Conservation (phyloP, 2,329 filamentous ascomycete genomes). For the Claviceps sp. region DNA sequence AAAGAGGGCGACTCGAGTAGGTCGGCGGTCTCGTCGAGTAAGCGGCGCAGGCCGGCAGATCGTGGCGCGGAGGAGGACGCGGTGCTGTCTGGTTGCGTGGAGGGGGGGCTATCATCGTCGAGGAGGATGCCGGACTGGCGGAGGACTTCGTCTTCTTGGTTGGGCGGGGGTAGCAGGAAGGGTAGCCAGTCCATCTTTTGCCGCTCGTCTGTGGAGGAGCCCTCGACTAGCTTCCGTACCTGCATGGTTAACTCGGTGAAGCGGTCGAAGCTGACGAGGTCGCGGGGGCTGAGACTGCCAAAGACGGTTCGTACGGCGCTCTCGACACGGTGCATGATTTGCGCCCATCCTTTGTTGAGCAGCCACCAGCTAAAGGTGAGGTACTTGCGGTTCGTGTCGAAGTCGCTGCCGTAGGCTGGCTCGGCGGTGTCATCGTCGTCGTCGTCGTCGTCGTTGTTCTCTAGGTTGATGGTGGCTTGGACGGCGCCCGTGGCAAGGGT, state of each 20-base stretch:
- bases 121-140: constrained; percentile 68
- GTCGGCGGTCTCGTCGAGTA: constrained; percentile 92
- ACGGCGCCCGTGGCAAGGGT: constrained; percentile 67
- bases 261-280: constrained; percentile 69
- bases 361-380: constrained; percentile 98
- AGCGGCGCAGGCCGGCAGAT: constrained; percentile 54
- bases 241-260: constrained; percentile 71
- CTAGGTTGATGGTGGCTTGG: constrained; percentile 69
- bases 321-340: constrained; percentile 69
- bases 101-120: constrained; percentile 31
- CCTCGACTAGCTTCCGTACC: constrained; percentile 76
- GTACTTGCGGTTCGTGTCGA: constrained; percentile 90
- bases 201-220: constrained; percentile 30
- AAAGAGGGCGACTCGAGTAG: constrained; percentile 90
- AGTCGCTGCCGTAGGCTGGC: constrained; percentile 79
- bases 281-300: constrained; percentile 74
- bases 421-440: constrained; percentile 50
- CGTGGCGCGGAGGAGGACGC: constrained; percentile 29
- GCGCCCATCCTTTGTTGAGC: constrained; percentile 76
- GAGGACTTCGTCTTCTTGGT: constrained; percentile 73
- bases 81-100: constrained; percentile 12
- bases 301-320: constrained; percentile 82
- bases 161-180: constrained; percentile 66
- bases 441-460: constrained; percentile 79
- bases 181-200: constrained; percentile 56